Conservation (phyloP, 208 protist species). For the Lotmaria passim region DNA sequence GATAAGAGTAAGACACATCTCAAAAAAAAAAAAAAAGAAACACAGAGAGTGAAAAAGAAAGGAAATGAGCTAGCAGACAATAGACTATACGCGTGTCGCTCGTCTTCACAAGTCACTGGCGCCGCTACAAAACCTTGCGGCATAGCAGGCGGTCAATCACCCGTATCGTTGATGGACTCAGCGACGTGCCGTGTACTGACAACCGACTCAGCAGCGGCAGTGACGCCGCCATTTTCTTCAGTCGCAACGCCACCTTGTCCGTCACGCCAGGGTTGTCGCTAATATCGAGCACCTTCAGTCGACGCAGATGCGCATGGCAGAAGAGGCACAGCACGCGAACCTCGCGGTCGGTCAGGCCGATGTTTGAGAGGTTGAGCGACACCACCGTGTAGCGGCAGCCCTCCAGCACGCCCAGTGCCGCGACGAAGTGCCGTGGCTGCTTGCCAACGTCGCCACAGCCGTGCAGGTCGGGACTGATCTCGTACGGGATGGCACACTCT, state of each 20-base stretch:
- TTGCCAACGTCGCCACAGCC: slow-evolving; percentile 25
- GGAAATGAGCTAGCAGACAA: neutral
- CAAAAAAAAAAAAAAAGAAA: no score
- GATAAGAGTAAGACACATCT: no score
- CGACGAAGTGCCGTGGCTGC: slow-evolving; percentile 31
- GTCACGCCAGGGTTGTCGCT: slow-evolving; percentile 33
- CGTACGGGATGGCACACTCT: slow-evolving; percentile 18
- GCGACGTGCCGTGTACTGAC: slow-evolving; percentile 21
- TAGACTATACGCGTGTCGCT: neutral
- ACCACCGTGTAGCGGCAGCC: slow-evolving; percentile 24
- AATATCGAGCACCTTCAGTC: slow-evolving; percentile 39
- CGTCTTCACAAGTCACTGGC: neutral
- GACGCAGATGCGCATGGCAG: slow-evolving; percentile 49
- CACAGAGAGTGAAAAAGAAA: neutral
- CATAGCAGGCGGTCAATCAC: slow-evolving; percentile 8
- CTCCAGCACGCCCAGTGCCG: slow-evolving; percentile 38
- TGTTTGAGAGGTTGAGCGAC: slow-evolving; percentile 28
- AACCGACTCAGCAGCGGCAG: slow-evolving; percentile 28
- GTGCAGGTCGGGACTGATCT: slow-evolving; percentile 23
- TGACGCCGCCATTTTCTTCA: slow-evolving; percentile 30
- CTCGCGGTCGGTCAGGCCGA: slow-evolving; percentile 27
- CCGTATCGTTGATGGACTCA: slow-evolving; percentile 14
- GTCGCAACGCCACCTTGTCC: slow-evolving; percentile 19
- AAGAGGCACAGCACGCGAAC: slow-evolving; percentile 39
- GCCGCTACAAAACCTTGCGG: slow-evolving; percentile 15